phyloP scores from a whole-genome alignment of 2,329 filamentous ascomycete genomes.

The Hypoxylon sp. region DNA sequence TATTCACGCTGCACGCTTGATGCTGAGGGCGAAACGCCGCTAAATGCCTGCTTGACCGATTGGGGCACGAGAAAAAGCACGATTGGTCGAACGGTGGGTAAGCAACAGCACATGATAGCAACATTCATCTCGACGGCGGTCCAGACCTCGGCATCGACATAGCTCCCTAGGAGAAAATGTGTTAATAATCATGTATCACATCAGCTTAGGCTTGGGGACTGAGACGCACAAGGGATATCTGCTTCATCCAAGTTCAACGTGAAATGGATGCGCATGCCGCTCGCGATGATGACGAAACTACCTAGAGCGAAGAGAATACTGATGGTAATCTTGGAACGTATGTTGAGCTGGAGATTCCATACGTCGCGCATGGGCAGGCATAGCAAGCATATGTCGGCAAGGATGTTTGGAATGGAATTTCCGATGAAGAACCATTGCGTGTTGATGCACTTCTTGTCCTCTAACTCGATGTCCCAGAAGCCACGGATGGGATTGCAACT shows the following conservation, averaged over 20 bases:
- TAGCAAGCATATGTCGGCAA: slow-evolving; percentile 9
- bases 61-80: background rate
- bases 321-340: background rate
- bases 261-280: slow-evolving; percentile 14
- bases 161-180: background rate
- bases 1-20: background rate
- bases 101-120: slow-evolving; percentile 14
- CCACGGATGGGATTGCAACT: slow-evolving; percentile 7
- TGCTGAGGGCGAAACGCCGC: background rate
- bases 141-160: background rate
- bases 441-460: slow-evolving; percentile 4
- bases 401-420: slow-evolving; percentile 10
- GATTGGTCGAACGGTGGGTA: slow-evolving; percentile 11
- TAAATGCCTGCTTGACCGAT: background rate
- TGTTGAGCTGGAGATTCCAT: slow-evolving; percentile 6
- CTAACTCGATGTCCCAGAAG: slow-evolving; percentile 9
- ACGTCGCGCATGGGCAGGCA: slow-evolving; percentile 20
- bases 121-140: slow-evolving; percentile 10
- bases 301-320: slow-evolving; percentile 18
- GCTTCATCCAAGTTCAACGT: background rate
- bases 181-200: background rate
- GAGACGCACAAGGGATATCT: slow-evolving; percentile 8
- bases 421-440: slow-evolving; percentile 11
- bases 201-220: too few species aligned
- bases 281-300: slow-evolving; percentile 17